phyloP scores from a whole-genome alignment of 768 basidiomycete genomes.

The Agaricus blazei region DNA sequence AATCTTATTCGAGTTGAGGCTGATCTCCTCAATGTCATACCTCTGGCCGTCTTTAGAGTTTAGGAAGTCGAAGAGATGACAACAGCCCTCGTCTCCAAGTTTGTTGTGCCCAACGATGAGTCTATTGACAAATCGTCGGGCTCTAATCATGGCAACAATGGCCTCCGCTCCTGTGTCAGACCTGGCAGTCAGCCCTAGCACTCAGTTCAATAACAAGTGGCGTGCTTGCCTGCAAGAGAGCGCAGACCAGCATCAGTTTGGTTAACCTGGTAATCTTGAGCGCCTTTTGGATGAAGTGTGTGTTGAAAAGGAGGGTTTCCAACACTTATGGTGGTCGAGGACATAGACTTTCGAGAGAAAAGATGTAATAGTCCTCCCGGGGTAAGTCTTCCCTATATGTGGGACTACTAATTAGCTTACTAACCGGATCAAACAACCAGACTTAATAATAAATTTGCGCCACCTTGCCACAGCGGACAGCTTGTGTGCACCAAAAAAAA shows the following conservation, averaged over 20 bases:
- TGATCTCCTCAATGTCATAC: conserved; percentile 48
- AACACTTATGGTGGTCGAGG: background rate
- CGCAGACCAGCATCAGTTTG: conserved; percentile 2
- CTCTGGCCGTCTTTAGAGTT: conserved; percentile 39
- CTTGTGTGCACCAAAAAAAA: too few species aligned
- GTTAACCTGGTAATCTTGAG: conserved; percentile 1
- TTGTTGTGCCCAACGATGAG: conserved; percentile 52
- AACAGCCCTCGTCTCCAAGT: conserved; percentile 54
- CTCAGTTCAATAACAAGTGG: background rate
- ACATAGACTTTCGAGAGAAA: background rate
- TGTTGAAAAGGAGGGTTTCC: background rate
- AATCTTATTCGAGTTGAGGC: conserved; percentile 52
- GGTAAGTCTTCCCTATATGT: too few species aligned
- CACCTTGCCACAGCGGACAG: too few species aligned
- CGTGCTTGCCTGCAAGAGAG: conserved; percentile 1
- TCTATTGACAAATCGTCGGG: conserved; percentile 44
- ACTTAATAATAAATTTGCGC: too few species aligned
- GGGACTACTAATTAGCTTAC: too few species aligned
- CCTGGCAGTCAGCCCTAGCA: too few species aligned
- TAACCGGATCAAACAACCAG: too few species aligned
- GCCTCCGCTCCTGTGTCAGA: conserved; percentile 39
- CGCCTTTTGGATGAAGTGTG: background rate
- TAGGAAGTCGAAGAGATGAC: conserved; percentile 49
- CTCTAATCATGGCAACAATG: conserved; percentile 41
- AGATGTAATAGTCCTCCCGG: background rate